These are phyloP conservation scores for Yarrowia porcina DNA, from an alignment of 805 yeast species.

Conservation along the genomic window DNA sequence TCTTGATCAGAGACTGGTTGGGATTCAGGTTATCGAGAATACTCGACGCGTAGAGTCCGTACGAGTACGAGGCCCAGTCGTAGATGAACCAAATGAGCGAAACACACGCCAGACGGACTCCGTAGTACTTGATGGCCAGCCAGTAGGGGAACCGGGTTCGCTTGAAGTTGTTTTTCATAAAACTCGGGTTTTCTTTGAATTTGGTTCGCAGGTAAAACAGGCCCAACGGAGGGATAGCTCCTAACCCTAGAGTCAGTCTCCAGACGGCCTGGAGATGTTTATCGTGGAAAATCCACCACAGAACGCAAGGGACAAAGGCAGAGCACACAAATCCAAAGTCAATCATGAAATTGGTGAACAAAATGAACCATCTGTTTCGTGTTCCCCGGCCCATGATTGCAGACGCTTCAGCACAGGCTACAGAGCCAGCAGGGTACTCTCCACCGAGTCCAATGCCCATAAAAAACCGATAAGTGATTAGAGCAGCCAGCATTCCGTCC, in stretches of 20 bases:
- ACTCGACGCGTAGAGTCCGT: conserved; percentile 76
- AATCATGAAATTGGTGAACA: conserved; percentile 87
- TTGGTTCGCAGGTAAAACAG: conserved; percentile 74
- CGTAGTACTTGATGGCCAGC: conserved; percentile 71
- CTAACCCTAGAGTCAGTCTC: conserved; percentile 87
- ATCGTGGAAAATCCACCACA: conserved; percentile 75
- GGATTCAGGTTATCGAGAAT: conserved; percentile 63
- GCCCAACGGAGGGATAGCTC: conserved; percentile 81
- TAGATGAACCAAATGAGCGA: conserved; percentile 86
- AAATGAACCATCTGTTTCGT: conserved; percentile 82
- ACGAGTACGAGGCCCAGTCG: conserved; percentile 84
- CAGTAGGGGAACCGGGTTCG: conserved; percentile 61
- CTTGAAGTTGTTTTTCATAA: conserved; percentile 66
- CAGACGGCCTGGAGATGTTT: conserved; percentile 77
- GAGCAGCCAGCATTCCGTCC: conserved; percentile 78
- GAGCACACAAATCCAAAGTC: conserved; percentile 81
- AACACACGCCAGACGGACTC: conserved; percentile 71
- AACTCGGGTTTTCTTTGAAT: conserved; percentile 70
- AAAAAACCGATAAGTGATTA: conserved; percentile 81
- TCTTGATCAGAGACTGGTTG: conserved; percentile 59
- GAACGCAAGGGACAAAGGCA: conserved; percentile 80
- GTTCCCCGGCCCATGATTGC: conserved; percentile 70
- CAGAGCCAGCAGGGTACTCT: conserved; percentile 91
- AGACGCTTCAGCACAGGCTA: conserved; percentile 92
- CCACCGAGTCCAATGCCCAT: conserved; percentile 92